These are phyloP conservation scores for Ogataea ganodermae DNA, from an alignment of 805 yeast species.

Conservation along the genomic window DNA sequence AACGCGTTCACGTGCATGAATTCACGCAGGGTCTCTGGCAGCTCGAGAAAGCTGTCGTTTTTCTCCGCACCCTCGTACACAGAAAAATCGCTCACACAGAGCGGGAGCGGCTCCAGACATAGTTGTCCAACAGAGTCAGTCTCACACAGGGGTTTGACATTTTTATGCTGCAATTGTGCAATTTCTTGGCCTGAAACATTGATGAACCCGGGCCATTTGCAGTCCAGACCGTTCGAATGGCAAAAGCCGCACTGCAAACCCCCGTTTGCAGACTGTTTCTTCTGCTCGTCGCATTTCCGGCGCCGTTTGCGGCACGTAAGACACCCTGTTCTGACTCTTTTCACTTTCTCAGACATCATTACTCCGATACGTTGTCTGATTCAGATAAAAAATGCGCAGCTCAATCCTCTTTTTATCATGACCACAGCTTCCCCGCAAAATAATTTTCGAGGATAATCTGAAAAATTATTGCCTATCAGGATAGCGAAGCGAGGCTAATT, in stretches of 20 bases:
- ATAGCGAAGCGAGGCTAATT: not conserved
- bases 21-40: slow-evolving; percentile 39
- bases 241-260: slow-evolving; percentile 20
- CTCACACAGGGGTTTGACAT: not conserved
- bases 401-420: not conserved
- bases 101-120: slow-evolving; percentile 19
- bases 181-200: slow-evolving; percentile 4
- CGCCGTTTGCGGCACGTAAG: slow-evolving; percentile 53
- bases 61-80: slow-evolving; percentile 5
- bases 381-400: not conserved
- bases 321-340: slow-evolving; percentile 42
- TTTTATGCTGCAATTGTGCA: not conserved
- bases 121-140: slow-evolving; percentile 1
- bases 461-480: not conserved
- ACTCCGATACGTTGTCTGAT: not conserved
- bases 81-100: slow-evolving; percentile 17
- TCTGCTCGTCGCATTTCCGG: slow-evolving; percentile 50
- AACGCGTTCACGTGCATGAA: slow-evolving; percentile 42
- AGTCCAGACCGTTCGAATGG: slow-evolving; percentile 10
- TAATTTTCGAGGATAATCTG: not conserved
- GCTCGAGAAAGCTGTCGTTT: slow-evolving; percentile 25
- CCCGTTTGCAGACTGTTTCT: slow-evolving; percentile 14
- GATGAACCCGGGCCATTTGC: slow-evolving; percentile 24
- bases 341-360: slow-evolving; percentile 3
- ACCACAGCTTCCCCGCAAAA: slow-evolving; percentile 7